These are phyloP conservation scores for Nymphaea thermarum DNA, from an alignment of 164 flowering plant species.

Conservation along the genomic window DNA sequence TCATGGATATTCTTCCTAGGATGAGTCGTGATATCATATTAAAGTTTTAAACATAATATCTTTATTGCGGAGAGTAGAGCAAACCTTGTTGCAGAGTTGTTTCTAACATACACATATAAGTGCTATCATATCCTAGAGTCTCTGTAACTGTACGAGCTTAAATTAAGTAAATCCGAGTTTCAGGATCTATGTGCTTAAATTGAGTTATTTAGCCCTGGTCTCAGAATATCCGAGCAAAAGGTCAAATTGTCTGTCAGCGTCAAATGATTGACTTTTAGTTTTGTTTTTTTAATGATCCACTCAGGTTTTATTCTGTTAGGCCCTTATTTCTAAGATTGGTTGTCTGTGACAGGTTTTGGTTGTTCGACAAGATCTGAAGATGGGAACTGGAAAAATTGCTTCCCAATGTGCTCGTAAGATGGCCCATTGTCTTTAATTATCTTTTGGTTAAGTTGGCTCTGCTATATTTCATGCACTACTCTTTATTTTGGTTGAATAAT, in stretches of 20 bases:
- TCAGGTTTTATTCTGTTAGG: not conserved
- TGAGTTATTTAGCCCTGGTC: not conserved
- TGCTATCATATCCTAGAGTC: too few relatives aligned
- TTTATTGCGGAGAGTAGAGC: too few relatives aligned
- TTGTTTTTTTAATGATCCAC: not conserved
- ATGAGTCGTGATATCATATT: too few relatives aligned
- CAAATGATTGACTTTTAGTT: not conserved
- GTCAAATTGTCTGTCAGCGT: not conserved
- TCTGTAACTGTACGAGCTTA: too few relatives aligned
- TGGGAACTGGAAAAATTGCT: constrained; percentile 90
- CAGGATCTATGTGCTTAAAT: too few relatives aligned
- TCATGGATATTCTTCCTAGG: too few relatives aligned
- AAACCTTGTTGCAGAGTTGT: too few relatives aligned
- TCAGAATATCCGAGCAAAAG: not conserved
- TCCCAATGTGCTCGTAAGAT: constrained; percentile 98
- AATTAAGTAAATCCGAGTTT: too few relatives aligned
- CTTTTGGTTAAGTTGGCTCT: not conserved
- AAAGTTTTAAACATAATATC: too few relatives aligned
- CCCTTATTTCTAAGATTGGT: not conserved
- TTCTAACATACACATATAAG: too few relatives aligned
- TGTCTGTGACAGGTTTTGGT: constrained; percentile 66
- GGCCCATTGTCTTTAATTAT: not conserved
- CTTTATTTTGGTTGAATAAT: not conserved
- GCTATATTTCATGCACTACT: not conserved
- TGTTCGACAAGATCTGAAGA: constrained; percentile 86